Base-by-base conservation (phyloP, 495 filamentous ascomycete species). In the Penicilliopsis zonata region DNA sequence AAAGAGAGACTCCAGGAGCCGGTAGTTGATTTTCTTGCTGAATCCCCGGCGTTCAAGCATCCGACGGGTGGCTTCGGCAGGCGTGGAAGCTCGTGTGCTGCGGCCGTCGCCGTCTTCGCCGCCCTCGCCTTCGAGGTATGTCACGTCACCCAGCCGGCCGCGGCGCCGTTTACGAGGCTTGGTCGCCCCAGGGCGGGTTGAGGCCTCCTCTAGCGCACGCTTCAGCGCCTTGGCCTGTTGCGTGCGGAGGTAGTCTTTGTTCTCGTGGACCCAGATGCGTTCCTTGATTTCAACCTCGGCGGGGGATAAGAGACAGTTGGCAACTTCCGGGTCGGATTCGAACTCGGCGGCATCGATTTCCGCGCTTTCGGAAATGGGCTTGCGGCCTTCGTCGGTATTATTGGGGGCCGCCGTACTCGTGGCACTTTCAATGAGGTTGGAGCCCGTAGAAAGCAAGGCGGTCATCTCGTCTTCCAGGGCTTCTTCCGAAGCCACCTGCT, bases 221-320 rank as follows among this genome's bases (percentile, higher is more conserved):
- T 78, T 70, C 21, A 85, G 71, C 3, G 69, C 63, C 53, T 86
- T 88, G 29, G 76, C 72, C 50, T 94, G 83, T 51, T 86, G 72
- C 14, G 73, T 67, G 4, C 87, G 80, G 22, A 98, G 65, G 57
- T 82, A 98, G 33, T 88, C 82, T 45, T 84, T 80, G 55, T 96
- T 95, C 42, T 83, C 74, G 37, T 86, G 81, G n/a, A 86, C 70
- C 90, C 90, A 98, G 33, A 96, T 82, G 27, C 68, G 65, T 51
- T 93, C 85, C 47, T 94, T 94, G 40, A 86, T 65, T 3, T 67
- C 65, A 2, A 74, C 63, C 53, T 96, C 88, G 2, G 62, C 62
- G 4, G 72, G 65, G 0, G 63, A 61, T n/a, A 95, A 69, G 24
- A 80, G 50, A 53, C 85, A 93, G 40, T 78, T 73, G 33, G 59